Percentiles rank a stretch among this genome's conserved stretches.
phyloP scores from a whole-genome alignment of 371 early-diverging fungal species.

The Parasitella parasitica region DNA sequence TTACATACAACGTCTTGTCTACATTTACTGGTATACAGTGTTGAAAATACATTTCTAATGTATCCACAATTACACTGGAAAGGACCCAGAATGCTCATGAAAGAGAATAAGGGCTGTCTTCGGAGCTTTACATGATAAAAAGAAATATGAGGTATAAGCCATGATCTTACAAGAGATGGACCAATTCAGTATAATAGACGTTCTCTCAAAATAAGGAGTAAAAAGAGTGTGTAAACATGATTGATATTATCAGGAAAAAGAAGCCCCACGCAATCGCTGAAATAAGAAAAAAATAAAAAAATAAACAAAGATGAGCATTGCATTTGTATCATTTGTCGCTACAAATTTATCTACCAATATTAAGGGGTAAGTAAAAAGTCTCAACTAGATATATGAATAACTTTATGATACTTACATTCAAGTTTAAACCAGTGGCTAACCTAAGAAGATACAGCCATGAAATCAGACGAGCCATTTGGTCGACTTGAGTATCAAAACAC shows the following conservation, averaged over 20 bases:
- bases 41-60: too few species aligned
- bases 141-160: too few species aligned
- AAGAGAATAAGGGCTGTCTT: too few species aligned
- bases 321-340: background rate
- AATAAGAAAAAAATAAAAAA: background rate
- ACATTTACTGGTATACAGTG: too few species aligned
- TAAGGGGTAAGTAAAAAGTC: too few species aligned
- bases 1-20: too few species aligned
- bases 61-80: too few species aligned
- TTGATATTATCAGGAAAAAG: background rate
- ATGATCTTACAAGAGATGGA: background rate
- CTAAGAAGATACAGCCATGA: background rate
- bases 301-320: background rate
- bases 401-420: background rate
- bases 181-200: background rate
- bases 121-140: too few species aligned
- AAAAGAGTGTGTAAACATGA: background rate
- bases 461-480: background rate
- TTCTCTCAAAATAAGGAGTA: background rate
- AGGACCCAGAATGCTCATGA: too few species aligned
- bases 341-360: too few species aligned
- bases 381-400: too few species aligned
- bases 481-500: background rate
- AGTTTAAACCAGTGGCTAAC: background rate
- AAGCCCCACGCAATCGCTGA: background rate